phyloP scores from a whole-genome alignment of 2,329 filamentous ascomycete species.

The Stemphylium vesicarium region DNA sequence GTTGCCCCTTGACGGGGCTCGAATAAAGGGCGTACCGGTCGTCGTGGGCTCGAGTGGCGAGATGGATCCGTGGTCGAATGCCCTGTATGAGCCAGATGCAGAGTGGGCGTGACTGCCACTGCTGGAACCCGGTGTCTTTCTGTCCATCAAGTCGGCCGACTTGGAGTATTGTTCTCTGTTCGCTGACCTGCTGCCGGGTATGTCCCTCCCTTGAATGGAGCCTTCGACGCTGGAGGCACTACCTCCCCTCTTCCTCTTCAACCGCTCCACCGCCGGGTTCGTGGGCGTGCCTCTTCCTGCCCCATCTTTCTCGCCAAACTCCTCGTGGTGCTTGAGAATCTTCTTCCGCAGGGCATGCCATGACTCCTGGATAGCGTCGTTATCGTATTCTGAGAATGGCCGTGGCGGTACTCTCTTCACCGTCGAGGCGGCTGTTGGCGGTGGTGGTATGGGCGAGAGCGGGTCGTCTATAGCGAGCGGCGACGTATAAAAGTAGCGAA shows the following conservation, averaged over 20 bases:
- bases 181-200: constrained; percentile 29
- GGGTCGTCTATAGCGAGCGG: constrained; percentile 85
- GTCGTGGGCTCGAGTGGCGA: constrained; percentile 44
- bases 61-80: constrained; percentile 36
- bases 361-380: constrained; percentile 76
- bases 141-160: constrained; percentile 36
- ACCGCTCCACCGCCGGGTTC: constrained; percentile 42
- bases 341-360: constrained; percentile 69
- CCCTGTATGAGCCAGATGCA: constrained; percentile 38
- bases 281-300: constrained; percentile 31
- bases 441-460: constrained; percentile 69
- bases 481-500: constrained; percentile 81
- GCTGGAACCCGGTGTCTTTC: constrained; percentile 32
- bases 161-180: constrained; percentile 37
- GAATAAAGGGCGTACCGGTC: constrained; percentile 60
- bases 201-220: constrained; percentile 35
- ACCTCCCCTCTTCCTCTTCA: constrained; percentile 44
- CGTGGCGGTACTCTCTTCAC: constrained; percentile 68
- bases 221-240: constrained; percentile 35
- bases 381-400: constrained; percentile 81
- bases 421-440: constrained; percentile 54
- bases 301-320: constrained; percentile 44
- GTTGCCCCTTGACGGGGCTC: constrained; percentile 55
- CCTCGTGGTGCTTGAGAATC: constrained; percentile 54
- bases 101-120: constrained; percentile 28